phyloP scores from a whole-genome alignment of 108 stramenopile species.

The Parmales sp. region DNA sequence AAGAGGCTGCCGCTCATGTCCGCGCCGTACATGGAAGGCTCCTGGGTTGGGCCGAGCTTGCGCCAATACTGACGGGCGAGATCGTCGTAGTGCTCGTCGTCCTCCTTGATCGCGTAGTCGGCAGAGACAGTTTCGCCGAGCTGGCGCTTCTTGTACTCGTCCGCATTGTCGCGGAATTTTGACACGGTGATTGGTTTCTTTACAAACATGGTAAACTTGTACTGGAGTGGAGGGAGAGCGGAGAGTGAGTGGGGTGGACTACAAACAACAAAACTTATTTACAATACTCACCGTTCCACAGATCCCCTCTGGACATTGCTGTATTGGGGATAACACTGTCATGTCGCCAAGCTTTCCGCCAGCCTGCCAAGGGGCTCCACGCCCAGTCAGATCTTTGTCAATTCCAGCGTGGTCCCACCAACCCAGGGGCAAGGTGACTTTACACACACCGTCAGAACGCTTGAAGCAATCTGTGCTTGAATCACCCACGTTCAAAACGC shows the following conservation, averaged over 20 bases:
- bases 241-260: neutral
- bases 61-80: constrained; percentile 82
- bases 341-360: constrained; percentile 62
- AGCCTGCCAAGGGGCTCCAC: constrained; percentile 38
- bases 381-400: neutral
- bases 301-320: constrained; percentile 59
- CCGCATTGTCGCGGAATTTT: constrained; percentile 62
- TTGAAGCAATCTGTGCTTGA: neutral
- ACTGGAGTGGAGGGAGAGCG: constrained; percentile 12
- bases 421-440: neutral
- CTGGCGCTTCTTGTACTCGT: constrained; percentile 56
- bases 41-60: constrained; percentile 79
- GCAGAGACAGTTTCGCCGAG: constrained; percentile 28
- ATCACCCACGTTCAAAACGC: neutral
- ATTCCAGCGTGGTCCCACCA: neutral
- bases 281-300: too few species aligned
- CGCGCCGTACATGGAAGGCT: constrained; percentile 80
- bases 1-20: constrained; percentile 88
- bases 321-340: constrained; percentile 55
- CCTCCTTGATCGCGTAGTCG: constrained; percentile 15
- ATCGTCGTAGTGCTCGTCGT: constrained; percentile 45
- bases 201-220: constrained; percentile 67
- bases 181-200: constrained; percentile 39
- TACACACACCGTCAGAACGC: neutral
- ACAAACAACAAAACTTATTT: too few species aligned